A percentile compares a stretch with the other conserved stretches of the same genome.
Conservation (phyloP, 768 basidiomycete species). For the Mycena vulgaris region DNA sequence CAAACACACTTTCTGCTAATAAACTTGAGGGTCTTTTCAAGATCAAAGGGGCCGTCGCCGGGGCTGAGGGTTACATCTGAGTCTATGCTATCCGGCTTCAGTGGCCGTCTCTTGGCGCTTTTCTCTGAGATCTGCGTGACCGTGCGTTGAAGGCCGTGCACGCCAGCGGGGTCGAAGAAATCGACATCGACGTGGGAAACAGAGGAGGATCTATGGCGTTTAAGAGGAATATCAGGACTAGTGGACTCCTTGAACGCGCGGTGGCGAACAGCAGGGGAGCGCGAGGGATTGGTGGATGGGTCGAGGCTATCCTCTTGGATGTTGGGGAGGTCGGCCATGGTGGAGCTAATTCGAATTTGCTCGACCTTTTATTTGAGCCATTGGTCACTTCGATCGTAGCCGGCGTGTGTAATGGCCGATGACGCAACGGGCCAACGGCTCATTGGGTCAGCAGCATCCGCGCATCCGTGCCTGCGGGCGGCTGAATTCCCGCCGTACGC, state of each 20-base stretch:
- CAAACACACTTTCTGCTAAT: conserved; percentile 44
- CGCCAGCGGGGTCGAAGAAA: conserved; percentile 64
- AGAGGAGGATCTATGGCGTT: not conserved
- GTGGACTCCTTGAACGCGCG: not conserved
- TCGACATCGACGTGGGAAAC: conserved; percentile 55
- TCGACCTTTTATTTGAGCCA: not conserved
- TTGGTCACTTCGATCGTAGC: too few species aligned
- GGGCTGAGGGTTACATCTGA: conserved; percentile 40
- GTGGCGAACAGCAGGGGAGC: not conserved
- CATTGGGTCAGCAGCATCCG: too few species aligned
- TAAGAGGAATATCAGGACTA: not conserved
- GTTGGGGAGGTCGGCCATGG: conserved; percentile 31
- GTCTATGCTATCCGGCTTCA: conserved; percentile 16
- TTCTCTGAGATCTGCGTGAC: conserved; percentile 37
- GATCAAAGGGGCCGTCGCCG: conserved; percentile 47
- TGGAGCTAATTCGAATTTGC: not conserved
- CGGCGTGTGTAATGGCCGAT: too few species aligned
- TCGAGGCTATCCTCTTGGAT: conserved; percentile 27
- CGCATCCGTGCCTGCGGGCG: too few species aligned
- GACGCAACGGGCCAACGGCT: too few species aligned
- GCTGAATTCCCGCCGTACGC: too few species aligned
- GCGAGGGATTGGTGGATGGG: not conserved
- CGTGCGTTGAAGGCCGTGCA: conserved; percentile 47
- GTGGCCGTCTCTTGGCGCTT: conserved; percentile 1
- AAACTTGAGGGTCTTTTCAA: conserved; percentile 48